Evolutionary conservation across 2,329 filamentous ascomycete species (phyloP).

Genomic region (Ploettnerulaceae sp.): DNA sequence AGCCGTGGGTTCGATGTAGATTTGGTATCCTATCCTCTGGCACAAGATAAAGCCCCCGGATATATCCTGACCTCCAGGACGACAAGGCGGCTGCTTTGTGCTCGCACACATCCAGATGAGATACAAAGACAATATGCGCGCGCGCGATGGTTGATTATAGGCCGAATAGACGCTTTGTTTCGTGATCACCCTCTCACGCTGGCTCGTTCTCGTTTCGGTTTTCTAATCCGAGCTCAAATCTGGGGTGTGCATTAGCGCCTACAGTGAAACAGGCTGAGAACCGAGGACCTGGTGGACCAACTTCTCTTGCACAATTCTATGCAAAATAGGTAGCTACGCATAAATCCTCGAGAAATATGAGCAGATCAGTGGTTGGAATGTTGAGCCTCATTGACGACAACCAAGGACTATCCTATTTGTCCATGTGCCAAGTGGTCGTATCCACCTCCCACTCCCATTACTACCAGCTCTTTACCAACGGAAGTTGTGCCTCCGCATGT

Average conservation of each 20-base stretch:
- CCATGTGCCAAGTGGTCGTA: too few relatives aligned
- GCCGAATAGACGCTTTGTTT: constrained; percentile 20
- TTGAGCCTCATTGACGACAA: constrained; percentile 9
- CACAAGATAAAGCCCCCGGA: constrained; percentile 3
- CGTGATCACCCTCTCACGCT: constrained; percentile 1
- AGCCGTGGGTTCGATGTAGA: not conserved
- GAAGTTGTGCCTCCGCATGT: constrained; percentile 2
- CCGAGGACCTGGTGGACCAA: not conserved
- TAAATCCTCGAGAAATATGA: constrained; percentile 16
- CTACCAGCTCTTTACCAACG: not conserved
- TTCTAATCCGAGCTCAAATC: constrained; percentile 6
- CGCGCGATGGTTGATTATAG: constrained; percentile 11
- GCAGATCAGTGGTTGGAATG: not conserved
- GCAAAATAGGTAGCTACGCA: constrained; percentile 9
- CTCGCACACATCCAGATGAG: constrained; percentile 3
- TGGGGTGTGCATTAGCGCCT: constrained; percentile 25
- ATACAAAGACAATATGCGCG: not conserved
- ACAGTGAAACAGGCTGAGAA: constrained; percentile 15
- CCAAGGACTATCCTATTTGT: not conserved
- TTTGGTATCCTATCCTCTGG: constrained; percentile 1
- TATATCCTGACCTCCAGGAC: not conserved
- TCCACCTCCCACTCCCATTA: not conserved
- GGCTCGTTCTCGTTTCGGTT: not conserved
- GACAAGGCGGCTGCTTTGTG: not conserved
- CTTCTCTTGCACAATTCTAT: constrained; percentile 12